These are phyloP conservation scores for Aquanectria penicillioides DNA, from an alignment of 2,329 filamentous ascomycete genomes.

Conservation along the genomic window DNA sequence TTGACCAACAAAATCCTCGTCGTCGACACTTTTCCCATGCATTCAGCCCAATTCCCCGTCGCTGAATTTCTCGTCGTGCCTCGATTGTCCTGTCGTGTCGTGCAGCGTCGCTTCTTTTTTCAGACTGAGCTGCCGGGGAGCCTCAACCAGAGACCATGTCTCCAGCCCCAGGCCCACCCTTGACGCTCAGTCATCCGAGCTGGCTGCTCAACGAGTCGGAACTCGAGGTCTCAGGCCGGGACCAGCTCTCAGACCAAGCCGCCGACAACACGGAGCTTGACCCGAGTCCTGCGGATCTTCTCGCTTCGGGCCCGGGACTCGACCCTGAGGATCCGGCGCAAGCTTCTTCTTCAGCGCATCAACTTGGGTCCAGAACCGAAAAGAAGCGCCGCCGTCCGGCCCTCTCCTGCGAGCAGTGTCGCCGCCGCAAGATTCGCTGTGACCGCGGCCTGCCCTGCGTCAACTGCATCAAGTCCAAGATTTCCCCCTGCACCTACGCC, in stretches of 20 bases:
- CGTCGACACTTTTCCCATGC: neutral
- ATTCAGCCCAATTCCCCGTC: slow-evolving; percentile 13
- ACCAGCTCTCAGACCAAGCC: neutral
- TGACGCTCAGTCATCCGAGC: slow-evolving; percentile 10
- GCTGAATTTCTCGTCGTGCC: slow-evolving; percentile 10
- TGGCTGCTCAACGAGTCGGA: slow-evolving; percentile 10
- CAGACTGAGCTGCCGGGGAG: neutral
- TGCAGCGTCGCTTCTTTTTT: neutral
- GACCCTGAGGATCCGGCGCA: neutral
- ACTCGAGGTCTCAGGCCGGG: neutral
- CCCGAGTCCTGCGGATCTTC: neutral
- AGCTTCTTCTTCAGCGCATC: neutral
- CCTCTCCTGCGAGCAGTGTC: slow-evolving; percentile 66
- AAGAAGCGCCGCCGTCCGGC: slow-evolving; percentile 54
- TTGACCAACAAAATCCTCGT: slow-evolving; percentile 9
- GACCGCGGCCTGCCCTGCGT: slow-evolving; percentile 68
- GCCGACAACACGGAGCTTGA: neutral
- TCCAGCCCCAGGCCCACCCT: slow-evolving; percentile 21
- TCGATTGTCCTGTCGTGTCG: neutral
- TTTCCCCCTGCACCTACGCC: slow-evolving; percentile 64
- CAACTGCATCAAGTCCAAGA: slow-evolving; percentile 67
- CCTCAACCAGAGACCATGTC: slow-evolving; percentile 9
- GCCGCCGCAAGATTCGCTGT: slow-evolving; percentile 70
- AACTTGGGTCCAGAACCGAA: slow-evolving; percentile 28
- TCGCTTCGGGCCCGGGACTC: neutral